Evolutionary conservation across 202 grass and related monocot genomes (phyloP).

Genomic region (Saccharum hybrid): DNA sequence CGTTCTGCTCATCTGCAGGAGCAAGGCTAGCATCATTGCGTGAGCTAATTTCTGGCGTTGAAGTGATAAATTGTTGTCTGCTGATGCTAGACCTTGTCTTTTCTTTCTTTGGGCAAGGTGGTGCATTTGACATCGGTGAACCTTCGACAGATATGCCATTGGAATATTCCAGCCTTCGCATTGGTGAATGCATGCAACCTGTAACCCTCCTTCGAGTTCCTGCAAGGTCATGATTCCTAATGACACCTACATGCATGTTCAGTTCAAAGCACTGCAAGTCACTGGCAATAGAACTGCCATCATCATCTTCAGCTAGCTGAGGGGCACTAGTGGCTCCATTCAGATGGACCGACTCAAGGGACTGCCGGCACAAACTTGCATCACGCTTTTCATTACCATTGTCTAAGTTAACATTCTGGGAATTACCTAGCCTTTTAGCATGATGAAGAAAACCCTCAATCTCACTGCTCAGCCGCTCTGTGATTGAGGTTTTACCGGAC

Average conservation of each 20-base stretch:
- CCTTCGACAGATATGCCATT: slow-evolving; percentile 40
- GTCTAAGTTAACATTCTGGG: slow-evolving; percentile 39
- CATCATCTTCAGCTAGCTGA: slow-evolving; percentile 75
- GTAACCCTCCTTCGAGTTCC: slow-evolving; percentile 42
- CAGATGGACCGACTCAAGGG: slow-evolving; percentile 80
- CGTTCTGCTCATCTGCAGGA: slow-evolving; percentile 44
- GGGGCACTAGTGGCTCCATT: slow-evolving; percentile 88
- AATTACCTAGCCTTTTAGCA: slow-evolving; percentile 49
- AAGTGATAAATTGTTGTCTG: slow-evolving; percentile 39
- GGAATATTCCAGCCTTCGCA: slow-evolving; percentile 63
- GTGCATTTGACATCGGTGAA: slow-evolving; percentile 36
- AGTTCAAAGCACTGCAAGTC: slow-evolving; percentile 93
- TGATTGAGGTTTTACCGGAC: slow-evolving; percentile 54
- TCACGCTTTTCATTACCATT: slow-evolving; percentile 45
- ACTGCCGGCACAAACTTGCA: slow-evolving; percentile 75
- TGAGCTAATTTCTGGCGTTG: slow-evolving; percentile 37
- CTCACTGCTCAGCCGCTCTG: slow-evolving; percentile 73
- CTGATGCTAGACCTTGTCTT: slow-evolving; percentile 39
- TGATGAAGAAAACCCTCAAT: slow-evolving; percentile 74
- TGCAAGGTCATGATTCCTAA: slow-evolving; percentile 44
- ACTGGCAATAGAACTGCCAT: slow-evolving; percentile 75
- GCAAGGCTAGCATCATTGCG: slow-evolving; percentile 21
- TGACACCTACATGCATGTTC: slow-evolving; percentile 53
- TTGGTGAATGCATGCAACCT: slow-evolving; percentile 59
- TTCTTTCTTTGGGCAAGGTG: slow-evolving; percentile 35